These are phyloP conservation scores for Ustilago sp. DNA, from an alignment of 1,284 basidiomycete genomes.

Conservation along the genomic window DNA sequence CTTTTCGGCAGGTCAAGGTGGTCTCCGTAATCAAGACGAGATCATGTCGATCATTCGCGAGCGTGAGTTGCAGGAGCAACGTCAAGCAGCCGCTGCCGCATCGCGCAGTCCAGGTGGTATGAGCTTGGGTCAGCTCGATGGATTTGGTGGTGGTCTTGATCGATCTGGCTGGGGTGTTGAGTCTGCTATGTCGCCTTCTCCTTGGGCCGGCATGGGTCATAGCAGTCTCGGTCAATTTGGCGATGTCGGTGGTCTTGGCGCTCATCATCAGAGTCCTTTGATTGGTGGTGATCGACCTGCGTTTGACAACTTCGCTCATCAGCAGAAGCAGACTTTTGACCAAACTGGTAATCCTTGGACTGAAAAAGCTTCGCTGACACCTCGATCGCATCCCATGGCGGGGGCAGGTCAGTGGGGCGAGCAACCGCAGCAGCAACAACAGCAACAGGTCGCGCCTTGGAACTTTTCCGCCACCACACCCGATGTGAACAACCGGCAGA, in stretches of 20 bases:
- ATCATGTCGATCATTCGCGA: constrained; percentile 52
- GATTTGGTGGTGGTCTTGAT: constrained; percentile 33
- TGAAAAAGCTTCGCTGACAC: constrained; percentile 37
- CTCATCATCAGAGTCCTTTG: constrained; percentile 38
- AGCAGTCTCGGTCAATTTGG: constrained; percentile 42
- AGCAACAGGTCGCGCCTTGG: constrained; percentile 25
- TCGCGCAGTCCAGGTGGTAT: constrained; percentile 37
- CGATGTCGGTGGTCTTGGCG: constrained; percentile 36
- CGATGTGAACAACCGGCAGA: constrained; percentile 39
- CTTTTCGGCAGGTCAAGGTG: constrained; percentile 27
- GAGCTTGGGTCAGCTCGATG: constrained; percentile 41
- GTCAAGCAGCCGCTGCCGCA: constrained; percentile 47
- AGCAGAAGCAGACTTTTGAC: constrained; percentile 29
- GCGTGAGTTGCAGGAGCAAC: constrained; percentile 57
- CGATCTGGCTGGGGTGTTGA: constrained; percentile 40
- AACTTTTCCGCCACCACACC: constrained; percentile 34
- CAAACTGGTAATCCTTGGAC: constrained; percentile 42
- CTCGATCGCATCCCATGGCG: constrained; percentile 32
- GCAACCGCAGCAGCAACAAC: constrained; percentile 17
- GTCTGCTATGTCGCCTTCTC: constrained; percentile 34
- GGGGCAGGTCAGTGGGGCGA: constrained; percentile 43
- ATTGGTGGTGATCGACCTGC: constrained; percentile 34
- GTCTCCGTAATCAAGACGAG: constrained; percentile 54
- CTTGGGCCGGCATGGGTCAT: constrained; percentile 44
- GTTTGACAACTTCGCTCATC: constrained; percentile 39